Conservation (phyloP, 2,329 filamentous ascomycete genomes). For the Sporothrix luriei region DNA sequence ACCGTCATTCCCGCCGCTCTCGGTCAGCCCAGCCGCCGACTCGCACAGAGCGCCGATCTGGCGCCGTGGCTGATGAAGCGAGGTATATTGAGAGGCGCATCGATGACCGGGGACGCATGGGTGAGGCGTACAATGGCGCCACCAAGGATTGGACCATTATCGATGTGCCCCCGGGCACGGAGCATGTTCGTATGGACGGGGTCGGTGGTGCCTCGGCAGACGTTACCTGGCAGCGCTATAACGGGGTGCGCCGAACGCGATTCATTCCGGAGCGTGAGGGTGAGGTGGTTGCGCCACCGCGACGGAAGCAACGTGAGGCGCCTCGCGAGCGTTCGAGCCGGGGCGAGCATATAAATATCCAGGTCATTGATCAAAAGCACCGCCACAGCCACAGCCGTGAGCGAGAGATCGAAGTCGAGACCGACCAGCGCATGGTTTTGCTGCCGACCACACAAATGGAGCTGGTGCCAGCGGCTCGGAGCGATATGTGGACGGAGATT, state of each 20-base stretch:
- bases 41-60: constrained; percentile 39
- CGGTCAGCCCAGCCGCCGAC: constrained; percentile 52
- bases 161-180: constrained; percentile 81
- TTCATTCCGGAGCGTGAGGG: constrained; percentile 70
- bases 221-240: constrained; percentile 77
- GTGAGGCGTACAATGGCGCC: constrained; percentile 73
- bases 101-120: constrained; percentile 64
- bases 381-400: constrained; percentile 48
- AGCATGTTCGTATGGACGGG: constrained; percentile 80
- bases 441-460: constrained; percentile 44
- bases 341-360: constrained; percentile 49
- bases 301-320: constrained; percentile 34
- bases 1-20: constrained; percentile 38
- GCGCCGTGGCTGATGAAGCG: constrained; percentile 66
- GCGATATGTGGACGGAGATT: constrained; percentile 92
- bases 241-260: constrained; percentile 72
- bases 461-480: constrained; percentile 50
- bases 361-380: constrained; percentile 49
- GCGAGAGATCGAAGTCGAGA: constrained; percentile 57
- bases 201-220: constrained; percentile 74
- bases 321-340: constrained; percentile 38
- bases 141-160: constrained; percentile 80
- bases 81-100: constrained; percentile 61
- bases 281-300: constrained; percentile 39
- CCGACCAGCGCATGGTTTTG: constrained; percentile 53